phyloP scores from a whole-genome alignment of 345 rosid genomes.

The Microcos paniculata region DNA sequence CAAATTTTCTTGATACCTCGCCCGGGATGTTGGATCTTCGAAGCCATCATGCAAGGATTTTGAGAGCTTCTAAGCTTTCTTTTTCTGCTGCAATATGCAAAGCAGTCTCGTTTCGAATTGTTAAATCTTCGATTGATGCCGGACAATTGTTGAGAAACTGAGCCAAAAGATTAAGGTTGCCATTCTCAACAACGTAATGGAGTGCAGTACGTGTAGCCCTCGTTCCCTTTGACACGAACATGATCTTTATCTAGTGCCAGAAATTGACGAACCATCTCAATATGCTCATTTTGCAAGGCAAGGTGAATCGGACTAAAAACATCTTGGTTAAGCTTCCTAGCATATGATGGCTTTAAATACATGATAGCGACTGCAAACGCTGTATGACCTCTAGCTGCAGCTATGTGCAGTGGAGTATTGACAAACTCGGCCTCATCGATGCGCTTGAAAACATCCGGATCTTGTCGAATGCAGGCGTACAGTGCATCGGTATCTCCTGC shows the following conservation, averaged over 20 bases:
- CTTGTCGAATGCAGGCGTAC: not conserved
- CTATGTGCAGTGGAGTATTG: too few species aligned
- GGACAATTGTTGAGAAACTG: slow-evolving; percentile 24
- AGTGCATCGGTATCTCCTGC: slow-evolving; percentile 12
- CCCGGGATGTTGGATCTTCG: not conserved
- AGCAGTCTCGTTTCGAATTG: slow-evolving; percentile 20
- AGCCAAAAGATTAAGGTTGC: slow-evolving; percentile 18
- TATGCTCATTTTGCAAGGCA: too few species aligned
- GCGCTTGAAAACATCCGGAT: not conserved
- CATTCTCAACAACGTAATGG: slow-evolving; percentile 12
- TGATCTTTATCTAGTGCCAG: not conserved
- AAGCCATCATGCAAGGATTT: slow-evolving; percentile 23
- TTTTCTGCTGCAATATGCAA: too few species aligned
- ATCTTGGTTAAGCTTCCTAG: slow-evolving; percentile 10
- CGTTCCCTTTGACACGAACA: slow-evolving; percentile 17
- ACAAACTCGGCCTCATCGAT: slow-evolving; percentile 5
- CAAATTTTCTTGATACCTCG: not conserved
- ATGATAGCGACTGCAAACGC: slow-evolving; percentile 16
- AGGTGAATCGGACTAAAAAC: slow-evolving; percentile 22
- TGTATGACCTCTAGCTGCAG: too few species aligned
- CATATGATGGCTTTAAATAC: slow-evolving; percentile 23
- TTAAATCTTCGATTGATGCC: slow-evolving; percentile 24
- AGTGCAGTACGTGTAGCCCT: slow-evolving; percentile 29
- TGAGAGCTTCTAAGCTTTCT: not conserved
- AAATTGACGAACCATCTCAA: not conserved